These are phyloP conservation scores for Penicillium sp. DNA, from an alignment of 2,329 filamentous ascomycete genomes.

Conservation along the genomic window DNA sequence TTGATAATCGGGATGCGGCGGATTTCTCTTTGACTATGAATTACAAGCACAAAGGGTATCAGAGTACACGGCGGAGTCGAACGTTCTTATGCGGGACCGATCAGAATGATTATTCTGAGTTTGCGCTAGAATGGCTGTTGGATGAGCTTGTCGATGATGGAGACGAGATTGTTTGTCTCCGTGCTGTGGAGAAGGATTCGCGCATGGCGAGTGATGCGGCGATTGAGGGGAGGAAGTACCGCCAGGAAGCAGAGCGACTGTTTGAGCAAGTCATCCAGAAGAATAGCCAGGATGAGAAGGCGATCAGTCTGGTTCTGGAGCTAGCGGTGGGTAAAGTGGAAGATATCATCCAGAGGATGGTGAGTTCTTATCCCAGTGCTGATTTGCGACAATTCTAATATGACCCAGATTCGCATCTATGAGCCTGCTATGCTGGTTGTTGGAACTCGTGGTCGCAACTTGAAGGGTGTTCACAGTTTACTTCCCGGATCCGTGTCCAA, in stretches of 20 bases:
- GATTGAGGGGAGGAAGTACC: slow-evolving; percentile 69
- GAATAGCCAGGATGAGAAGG: slow-evolving; percentile 74
- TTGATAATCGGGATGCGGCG: slow-evolving; percentile 65
- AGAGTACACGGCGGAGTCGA: slow-evolving; percentile 74
- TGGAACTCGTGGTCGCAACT: slow-evolving; percentile 79
- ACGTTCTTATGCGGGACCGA: slow-evolving; percentile 91
- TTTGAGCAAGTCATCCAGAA: slow-evolving; percentile 76
- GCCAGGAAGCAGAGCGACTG: slow-evolving; percentile 71
- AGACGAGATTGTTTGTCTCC: slow-evolving; percentile 87
- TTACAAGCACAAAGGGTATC: slow-evolving; percentile 82
- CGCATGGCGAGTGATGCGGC: slow-evolving; percentile 64
- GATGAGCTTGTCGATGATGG: slow-evolving; percentile 91
- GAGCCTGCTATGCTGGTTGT: slow-evolving; percentile 90
- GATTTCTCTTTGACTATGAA: slow-evolving; percentile 80
- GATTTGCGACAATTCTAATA: slow-evolving; percentile 11
- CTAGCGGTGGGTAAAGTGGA: slow-evolving; percentile 88
- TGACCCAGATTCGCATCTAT: slow-evolving; percentile 77
- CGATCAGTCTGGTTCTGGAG: slow-evolving; percentile 82
- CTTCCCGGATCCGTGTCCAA: slow-evolving; percentile 89
- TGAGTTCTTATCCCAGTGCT: slow-evolving; percentile 44
- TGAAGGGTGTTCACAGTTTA: slow-evolving; percentile 82
- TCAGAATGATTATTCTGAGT: slow-evolving; percentile 88
- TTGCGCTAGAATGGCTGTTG: slow-evolving; percentile 87
- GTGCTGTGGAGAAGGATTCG: slow-evolving; percentile 81
- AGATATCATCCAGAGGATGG: slow-evolving; percentile 86